Conservation (phyloP, 192 early-diverging fungal species). For the Paraglomus brasilianum region DNA sequence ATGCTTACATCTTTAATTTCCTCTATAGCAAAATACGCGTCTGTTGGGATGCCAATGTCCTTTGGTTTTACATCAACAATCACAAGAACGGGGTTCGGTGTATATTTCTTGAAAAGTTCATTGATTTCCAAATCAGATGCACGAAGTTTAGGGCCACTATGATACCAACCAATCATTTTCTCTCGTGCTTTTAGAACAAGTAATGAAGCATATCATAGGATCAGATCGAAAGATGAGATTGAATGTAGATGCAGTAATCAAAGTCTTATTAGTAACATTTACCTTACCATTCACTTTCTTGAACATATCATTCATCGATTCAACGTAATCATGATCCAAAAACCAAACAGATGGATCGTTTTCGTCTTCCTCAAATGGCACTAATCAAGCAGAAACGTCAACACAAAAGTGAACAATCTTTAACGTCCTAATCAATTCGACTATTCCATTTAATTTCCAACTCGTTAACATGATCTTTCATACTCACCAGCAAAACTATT, state of each 20-base stretch:
- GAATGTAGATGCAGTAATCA: neutral
- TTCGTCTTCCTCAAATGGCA: constrained; percentile 99
- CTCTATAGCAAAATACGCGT: constrained; percentile 97
- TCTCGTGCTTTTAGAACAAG: constrained; percentile 75
- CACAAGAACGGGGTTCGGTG: constrained; percentile 93
- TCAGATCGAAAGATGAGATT: constrained; percentile 2
- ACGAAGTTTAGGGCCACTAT: constrained; percentile 96
- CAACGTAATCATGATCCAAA: constrained; percentile 98
- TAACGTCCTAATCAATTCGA: neutral
- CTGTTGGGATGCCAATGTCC: constrained; percentile 90
- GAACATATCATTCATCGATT: constrained; percentile 99
- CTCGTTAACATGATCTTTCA: neutral
- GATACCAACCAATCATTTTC: constrained; percentile 98
- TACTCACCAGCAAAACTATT: constrained; percentile 94
- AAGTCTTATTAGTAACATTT: neutral
- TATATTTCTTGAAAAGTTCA: constrained; percentile 95
- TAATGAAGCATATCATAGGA: neutral
- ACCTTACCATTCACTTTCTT: constrained; percentile 95
- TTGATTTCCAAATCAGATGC: constrained; percentile 97
- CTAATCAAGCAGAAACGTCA: constrained; percentile 48
- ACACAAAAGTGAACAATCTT: neutral
- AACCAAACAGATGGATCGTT: constrained; percentile 98
- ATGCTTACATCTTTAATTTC: constrained; percentile 90
- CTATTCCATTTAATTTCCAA: neutral
- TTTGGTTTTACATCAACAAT: constrained; percentile 96